Conservation (phyloP, 1,139 yeast genomes). For the Suhomyces wounanorum region DNA sequence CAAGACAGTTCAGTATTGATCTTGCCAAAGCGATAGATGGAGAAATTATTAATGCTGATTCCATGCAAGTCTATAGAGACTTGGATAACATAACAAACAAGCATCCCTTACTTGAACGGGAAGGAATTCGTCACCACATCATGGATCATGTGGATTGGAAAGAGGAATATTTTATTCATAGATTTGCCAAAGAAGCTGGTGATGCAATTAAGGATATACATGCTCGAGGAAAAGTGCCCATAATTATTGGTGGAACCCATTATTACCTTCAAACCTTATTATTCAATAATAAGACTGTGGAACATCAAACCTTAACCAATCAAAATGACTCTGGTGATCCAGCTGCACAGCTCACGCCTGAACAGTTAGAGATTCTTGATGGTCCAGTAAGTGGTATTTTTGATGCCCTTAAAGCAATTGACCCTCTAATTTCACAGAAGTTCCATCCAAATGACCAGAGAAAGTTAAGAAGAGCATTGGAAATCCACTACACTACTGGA, state of each 20-base stretch:
- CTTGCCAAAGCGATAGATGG: slow-evolving; percentile 79
- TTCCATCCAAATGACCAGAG: slow-evolving; percentile 92
- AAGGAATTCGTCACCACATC: slow-evolving; percentile 78
- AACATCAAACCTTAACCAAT: not conserved
- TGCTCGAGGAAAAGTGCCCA: slow-evolving; percentile 71
- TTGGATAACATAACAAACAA: slow-evolving; percentile 84
- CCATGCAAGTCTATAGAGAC: slow-evolving; percentile 88
- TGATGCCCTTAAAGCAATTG: slow-evolving; percentile 49
- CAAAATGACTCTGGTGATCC: not conserved
- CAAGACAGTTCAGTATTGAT: slow-evolving; percentile 61
- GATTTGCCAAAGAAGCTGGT: slow-evolving; percentile 74
- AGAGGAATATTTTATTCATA: slow-evolving; percentile 81
- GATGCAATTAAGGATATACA: slow-evolving; percentile 64
- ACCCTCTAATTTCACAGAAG: slow-evolving; percentile 73
- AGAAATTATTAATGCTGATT: slow-evolving; percentile 92
- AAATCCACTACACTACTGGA: slow-evolving; percentile 71
- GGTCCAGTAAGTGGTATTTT: slow-evolving; percentile 58
- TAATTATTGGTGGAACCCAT: slow-evolving; percentile 94
- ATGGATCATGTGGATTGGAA: slow-evolving; percentile 82
- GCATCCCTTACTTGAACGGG: slow-evolving; percentile 78
- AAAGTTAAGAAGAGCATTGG: slow-evolving; percentile 76
- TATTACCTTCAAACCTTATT: slow-evolving; percentile 81
- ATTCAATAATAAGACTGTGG: slow-evolving; percentile 65
- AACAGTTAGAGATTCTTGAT: slow-evolving; percentile 53
- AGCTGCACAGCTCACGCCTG: slow-evolving; percentile 30